Evolutionary conservation across 2,329 filamentous ascomycete genomes (phyloP), one percentile per base, ranked within the genome.

Genomic region (Dendryphion nanum): DNA sequence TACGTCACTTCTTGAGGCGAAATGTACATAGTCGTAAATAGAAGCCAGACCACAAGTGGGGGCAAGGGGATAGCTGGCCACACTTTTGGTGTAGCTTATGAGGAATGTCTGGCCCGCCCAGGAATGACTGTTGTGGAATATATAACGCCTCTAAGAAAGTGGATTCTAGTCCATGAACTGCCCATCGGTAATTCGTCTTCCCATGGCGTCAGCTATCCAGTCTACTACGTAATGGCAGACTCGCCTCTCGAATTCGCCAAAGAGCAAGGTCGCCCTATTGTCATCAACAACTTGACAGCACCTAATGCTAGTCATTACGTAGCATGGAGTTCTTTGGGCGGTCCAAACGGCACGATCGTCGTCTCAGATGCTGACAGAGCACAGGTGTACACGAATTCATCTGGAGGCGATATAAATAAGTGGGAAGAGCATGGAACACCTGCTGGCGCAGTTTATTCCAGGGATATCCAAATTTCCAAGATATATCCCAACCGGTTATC

Each of bases 121-220:
- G 52, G 51, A 8, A 57, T 57, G 53, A 50, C 53, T 2, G 45
- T 49, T 16, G 43, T 57, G 6, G 40, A 39, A 4, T 50, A 43
- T 24, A 53, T 50, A 18, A 43, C 48, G 5, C 47, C 50, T 3
- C 26, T 50, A 26, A 40, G 48, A 18, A 49, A 57, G 32, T 55
- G 44, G 45, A 53, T 57, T 28, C 44, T 57, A 3, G 46, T 49
- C 7, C 47, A 52, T 42, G 53, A 57, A 33, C 35, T 40, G 0
- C 46, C 49, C 16, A 38, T 51, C n/a, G 49, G 47, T 20, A 47
- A 48, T 36, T 46, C 4, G 34, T 51, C 24, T 6, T 57, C 45
- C 8, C 36, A 47, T 17, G 49, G 49, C 18, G 39, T 42, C 5
- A 49, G 49, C 35, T 54, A 52, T 35, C 50, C 50, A 13, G 48